phyloP scores from a whole-genome alignment of 805 yeast genomes.

The Zygotorulaspora florentina region DNA sequence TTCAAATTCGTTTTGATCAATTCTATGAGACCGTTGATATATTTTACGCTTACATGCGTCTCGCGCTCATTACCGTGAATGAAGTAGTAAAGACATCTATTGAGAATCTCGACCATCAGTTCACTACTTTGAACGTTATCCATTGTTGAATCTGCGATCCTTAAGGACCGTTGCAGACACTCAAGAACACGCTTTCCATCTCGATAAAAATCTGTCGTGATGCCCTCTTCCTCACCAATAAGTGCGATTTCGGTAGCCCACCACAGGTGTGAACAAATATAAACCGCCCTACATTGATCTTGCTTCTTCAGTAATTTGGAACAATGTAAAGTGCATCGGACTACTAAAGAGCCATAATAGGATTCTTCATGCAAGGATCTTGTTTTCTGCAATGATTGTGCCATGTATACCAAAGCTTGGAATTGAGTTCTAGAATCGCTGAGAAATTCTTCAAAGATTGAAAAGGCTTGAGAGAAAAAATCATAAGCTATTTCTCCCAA shows the following conservation, averaged over 20 bases:
- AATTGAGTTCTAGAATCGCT: conserved; percentile 52
- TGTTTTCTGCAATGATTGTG: conserved; percentile 49
- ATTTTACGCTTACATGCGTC: conserved; percentile 57
- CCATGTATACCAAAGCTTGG: conserved; percentile 48
- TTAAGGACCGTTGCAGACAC: conserved; percentile 79
- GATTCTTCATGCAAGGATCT: conserved; percentile 43
- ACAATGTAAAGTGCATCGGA: conserved; percentile 82
- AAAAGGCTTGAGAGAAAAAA: conserved; percentile 81
- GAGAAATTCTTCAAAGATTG: conserved; percentile 68
- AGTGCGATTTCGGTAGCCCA: conserved; percentile 71
- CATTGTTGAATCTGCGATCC: conserved; percentile 93
- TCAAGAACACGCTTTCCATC: conserved; percentile 78
- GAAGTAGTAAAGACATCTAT: conserved; percentile 79
- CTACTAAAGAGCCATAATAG: conserved; percentile 69
- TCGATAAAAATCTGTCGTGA: conserved; percentile 38
- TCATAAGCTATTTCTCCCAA: conserved; percentile 77
- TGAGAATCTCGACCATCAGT: conserved; percentile 83
- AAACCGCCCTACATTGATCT: conserved; percentile 88
- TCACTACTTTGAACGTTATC: conserved; percentile 63
- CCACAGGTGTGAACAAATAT: conserved; percentile 87
- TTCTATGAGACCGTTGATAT: conserved; percentile 82
- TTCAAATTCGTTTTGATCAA: conserved; percentile 62
- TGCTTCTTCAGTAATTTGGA: conserved; percentile 85
- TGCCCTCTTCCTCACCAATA: conserved; percentile 44
- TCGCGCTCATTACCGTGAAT: conserved; percentile 36